Base-by-base conservation (phyloP, 2,329 filamentous ascomycete species). In the Amesomyces nigricolor region DNA sequence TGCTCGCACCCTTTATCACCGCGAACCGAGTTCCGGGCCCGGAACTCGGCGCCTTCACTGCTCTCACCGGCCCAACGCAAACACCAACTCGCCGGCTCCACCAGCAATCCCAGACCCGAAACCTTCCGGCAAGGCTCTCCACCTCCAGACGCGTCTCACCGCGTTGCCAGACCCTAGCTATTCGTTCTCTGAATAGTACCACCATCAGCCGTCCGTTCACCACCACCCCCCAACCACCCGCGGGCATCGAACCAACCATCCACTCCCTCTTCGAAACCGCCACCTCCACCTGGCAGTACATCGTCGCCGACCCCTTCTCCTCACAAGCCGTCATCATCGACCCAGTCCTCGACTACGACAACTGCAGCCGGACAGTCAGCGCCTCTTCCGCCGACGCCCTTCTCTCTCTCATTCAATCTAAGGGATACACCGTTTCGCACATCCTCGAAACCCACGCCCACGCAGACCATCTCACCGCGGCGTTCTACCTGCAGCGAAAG, bases 391-490 rank as follows among this genome's bases (percentile, higher is more conserved):
- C 83, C 2, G 80, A 86, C 56, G 44, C 57, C 0, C 59, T 87
- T 0, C 68, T 86, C 0, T 59, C 69, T 0, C 22, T 78, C 0
- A 64, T 81, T 6, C 60, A 64, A 4, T 62, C 75, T 1, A 66
- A 78, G 1, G 69, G 69, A 1, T 84, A 83, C 63, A 72, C 58
- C 0, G 63, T 86, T 9, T 69, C 72, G 0, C 69, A 67, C 40
- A 80, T 87, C 16, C 72, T 86, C 2, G 83, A 87, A 60, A 86
- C 83, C 0, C 83, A 87, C 63, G 77, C 73, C 0, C 79, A 85
- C 58, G 81, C 81, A 3, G 80, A 86, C 53, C 81, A 86, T 57
- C 59, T 85, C 0, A 85, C 80, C 0, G 77, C 83, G 0, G 73
- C 82, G 0, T 72, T 73, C 4, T 86, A 85, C 63, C 72, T 87